Conservation (phyloP, 2,329 filamentous ascomycete genomes). For the Dryadomyces quercus-mongolicae region DNA sequence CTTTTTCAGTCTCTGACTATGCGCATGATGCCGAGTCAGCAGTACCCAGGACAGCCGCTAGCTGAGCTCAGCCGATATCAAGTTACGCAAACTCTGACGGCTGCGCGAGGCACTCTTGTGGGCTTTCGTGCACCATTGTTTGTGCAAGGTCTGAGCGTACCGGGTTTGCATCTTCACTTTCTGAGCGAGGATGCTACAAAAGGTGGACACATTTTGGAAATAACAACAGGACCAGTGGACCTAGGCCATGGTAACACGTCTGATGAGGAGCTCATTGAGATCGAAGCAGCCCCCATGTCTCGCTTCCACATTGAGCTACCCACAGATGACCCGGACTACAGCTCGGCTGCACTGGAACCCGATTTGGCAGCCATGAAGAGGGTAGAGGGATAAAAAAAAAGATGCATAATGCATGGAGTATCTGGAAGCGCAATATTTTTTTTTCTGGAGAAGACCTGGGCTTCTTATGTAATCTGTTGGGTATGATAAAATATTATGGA, state of each 20-base stretch:
- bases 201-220: slow-evolving; percentile 20
- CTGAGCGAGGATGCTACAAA: slow-evolving; percentile 18
- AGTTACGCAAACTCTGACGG: slow-evolving; percentile 17
- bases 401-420: not conserved
- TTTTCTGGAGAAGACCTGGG: not conserved
- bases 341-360: slow-evolving; percentile 16
- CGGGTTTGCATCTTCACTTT: slow-evolving; percentile 23
- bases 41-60: slow-evolving; percentile 16
- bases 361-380: slow-evolving; percentile 9
- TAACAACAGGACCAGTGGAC: slow-evolving; percentile 17
- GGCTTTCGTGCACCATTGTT: slow-evolving; percentile 21
- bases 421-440: not conserved
- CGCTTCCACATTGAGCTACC: slow-evolving; percentile 21
- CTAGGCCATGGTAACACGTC: not conserved
- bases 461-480: no score
- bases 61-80: slow-evolving; percentile 17
- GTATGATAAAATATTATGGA: no score
- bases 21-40: slow-evolving; percentile 21
- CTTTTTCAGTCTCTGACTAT: slow-evolving; percentile 18
- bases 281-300: slow-evolving; percentile 17
- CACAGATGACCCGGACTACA: slow-evolving; percentile 20
- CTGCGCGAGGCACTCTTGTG: slow-evolving; percentile 17
- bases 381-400: not conserved
- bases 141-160: slow-evolving; percentile 21
- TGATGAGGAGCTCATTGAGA: slow-evolving; percentile 9